These are phyloP conservation scores for Ascochyta rabiei DNA, from an alignment of 2,329 filamentous ascomycete species.

Conservation along the genomic window DNA sequence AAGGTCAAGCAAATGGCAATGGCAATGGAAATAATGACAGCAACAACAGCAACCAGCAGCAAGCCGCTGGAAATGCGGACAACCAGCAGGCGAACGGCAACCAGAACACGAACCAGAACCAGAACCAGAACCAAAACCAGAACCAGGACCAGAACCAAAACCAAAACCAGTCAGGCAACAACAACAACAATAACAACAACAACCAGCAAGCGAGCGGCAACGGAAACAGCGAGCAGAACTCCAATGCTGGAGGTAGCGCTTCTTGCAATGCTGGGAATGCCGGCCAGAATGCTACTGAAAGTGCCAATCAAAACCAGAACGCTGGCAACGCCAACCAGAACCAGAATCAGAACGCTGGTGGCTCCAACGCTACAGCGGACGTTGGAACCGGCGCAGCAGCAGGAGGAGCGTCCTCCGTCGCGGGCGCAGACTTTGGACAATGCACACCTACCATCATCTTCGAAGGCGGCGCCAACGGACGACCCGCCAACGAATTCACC, in stretches of 20 bases:
- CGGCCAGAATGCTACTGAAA: too few relatives aligned
- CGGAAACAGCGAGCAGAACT: too few relatives aligned
- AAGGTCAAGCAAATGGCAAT: slow-evolving; percentile 15
- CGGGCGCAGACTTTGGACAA: slow-evolving; percentile 43
- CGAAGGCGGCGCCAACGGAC: slow-evolving; percentile 59
- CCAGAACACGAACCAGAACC: too few relatives aligned
- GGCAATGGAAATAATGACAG: slow-evolving; percentile 9
- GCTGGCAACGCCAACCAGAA: slow-evolving; percentile 15
- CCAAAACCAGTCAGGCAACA: slow-evolving; percentile 12
- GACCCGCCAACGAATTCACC: slow-evolving; percentile 64
- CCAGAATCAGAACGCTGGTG: slow-evolving; percentile 13
- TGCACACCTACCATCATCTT: slow-evolving; percentile 64
- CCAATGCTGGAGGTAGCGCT: too few relatives aligned
- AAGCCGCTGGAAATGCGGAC: too few relatives aligned
- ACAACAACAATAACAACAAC: slow-evolving; percentile 12
- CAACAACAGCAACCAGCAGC: slow-evolving; percentile 6
- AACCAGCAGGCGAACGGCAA: too few relatives aligned
- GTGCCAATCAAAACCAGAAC: slow-evolving; percentile 5
- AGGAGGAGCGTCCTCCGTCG: slow-evolving; percentile 11
- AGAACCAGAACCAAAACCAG: too few relatives aligned
- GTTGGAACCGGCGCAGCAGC: slow-evolving; percentile 17
- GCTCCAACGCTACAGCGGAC: slow-evolving; percentile 13
- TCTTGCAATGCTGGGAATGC: slow-evolving; percentile 1
- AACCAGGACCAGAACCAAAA: slow-evolving; percentile 9
- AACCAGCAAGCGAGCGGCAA: background rate